Conservation (phyloP, 2,329 filamentous ascomycete species). For the Aureobasidium vineae region DNA sequence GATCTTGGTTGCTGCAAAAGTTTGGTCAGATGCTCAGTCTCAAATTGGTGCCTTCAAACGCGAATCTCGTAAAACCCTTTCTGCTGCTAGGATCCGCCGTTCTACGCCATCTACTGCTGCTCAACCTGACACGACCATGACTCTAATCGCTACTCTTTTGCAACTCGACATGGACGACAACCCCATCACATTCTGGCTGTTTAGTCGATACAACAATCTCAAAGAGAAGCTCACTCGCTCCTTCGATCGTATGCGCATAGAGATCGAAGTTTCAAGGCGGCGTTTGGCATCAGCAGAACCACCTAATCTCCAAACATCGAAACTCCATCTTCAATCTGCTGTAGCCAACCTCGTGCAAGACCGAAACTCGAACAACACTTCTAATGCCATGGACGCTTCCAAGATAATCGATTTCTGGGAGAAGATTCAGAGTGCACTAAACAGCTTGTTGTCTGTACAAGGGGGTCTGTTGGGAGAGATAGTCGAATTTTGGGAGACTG, state of each 20-base stretch:
- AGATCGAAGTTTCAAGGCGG: constrained; percentile 86
- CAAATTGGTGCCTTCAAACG: constrained; percentile 86
- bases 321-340: constrained; percentile 72
- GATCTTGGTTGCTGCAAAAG: constrained; percentile 81
- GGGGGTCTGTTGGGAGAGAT: constrained; percentile 85
- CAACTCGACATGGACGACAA: constrained; percentile 94
- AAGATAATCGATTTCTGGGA: constrained; percentile 93
- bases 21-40: constrained; percentile 92
- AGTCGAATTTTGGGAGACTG: constrained; percentile 89
- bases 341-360: constrained; percentile 52
- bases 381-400: constrained; percentile 68
- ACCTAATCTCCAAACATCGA: constrained; percentile 66
- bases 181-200: constrained; percentile 93
- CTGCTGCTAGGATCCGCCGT: constrained; percentile 57
- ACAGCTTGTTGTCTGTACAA: constrained; percentile 66
- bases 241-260: constrained; percentile 82
- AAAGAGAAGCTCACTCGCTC: constrained; percentile 78
- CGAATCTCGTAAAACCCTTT: constrained; percentile 80
- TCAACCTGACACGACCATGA: constrained; percentile 80
- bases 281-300: constrained; percentile 72
- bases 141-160: constrained; percentile 82
- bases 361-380: constrained; percentile 32
- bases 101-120: constrained; percentile 51
- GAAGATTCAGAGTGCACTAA: constrained; percentile 73
- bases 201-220: constrained; percentile 84